phyloP scores from a whole-genome alignment of 2,329 filamentous ascomycete species.

The Pseudophaeomoniella oleicola region DNA sequence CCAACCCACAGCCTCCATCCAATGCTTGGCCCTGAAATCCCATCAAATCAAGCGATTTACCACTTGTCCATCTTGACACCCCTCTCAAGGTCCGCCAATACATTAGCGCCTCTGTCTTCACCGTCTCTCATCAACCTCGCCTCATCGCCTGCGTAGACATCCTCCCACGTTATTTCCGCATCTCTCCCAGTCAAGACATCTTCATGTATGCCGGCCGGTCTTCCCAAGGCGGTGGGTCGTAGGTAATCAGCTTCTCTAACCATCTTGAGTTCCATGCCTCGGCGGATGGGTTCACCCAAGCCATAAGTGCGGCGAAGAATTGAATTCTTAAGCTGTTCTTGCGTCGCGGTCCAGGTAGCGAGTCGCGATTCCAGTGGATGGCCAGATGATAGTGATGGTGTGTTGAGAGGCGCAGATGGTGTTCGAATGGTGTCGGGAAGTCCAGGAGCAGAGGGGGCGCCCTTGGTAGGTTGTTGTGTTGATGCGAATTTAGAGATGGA shows the following conservation, averaged over 20 bases:
- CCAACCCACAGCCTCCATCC: too few relatives aligned
- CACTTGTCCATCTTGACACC: slow-evolving; percentile 13
- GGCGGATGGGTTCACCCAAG: slow-evolving; percentile 78
- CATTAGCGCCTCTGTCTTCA: slow-evolving; percentile 7
- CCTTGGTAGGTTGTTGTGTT: slow-evolving; percentile 29
- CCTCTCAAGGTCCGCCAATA: slow-evolving; percentile 11
- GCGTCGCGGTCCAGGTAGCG: slow-evolving; percentile 76
- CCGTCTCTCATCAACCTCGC: slow-evolving; percentile 6
- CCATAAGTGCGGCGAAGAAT: slow-evolving; percentile 75
- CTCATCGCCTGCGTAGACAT: slow-evolving; percentile 38
- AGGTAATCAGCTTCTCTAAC: slow-evolving; percentile 60
- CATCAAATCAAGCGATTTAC: too few relatives aligned
- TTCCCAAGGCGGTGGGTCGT: slow-evolving; percentile 56
- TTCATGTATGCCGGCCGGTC: slow-evolving; percentile 54
- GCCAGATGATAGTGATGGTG: slow-evolving; percentile 36
- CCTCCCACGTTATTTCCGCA: slow-evolving; percentile 73
- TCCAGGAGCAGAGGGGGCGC: slow-evolving; percentile 80
- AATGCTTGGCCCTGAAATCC: too few relatives aligned
- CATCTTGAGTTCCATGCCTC: slow-evolving; percentile 92
- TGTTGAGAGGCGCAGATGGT: slow-evolving; percentile 24
- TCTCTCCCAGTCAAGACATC: slow-evolving; percentile 78
- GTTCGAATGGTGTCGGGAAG: slow-evolving; percentile 85
- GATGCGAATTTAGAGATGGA: slow-evolving; percentile 27
- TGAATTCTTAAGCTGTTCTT: slow-evolving; percentile 79
- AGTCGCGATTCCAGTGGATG: slow-evolving; percentile 91